These are phyloP conservation scores for Rhizophora apiculata DNA, from an alignment of 345 rosid genomes.

Conservation along the genomic window DNA sequence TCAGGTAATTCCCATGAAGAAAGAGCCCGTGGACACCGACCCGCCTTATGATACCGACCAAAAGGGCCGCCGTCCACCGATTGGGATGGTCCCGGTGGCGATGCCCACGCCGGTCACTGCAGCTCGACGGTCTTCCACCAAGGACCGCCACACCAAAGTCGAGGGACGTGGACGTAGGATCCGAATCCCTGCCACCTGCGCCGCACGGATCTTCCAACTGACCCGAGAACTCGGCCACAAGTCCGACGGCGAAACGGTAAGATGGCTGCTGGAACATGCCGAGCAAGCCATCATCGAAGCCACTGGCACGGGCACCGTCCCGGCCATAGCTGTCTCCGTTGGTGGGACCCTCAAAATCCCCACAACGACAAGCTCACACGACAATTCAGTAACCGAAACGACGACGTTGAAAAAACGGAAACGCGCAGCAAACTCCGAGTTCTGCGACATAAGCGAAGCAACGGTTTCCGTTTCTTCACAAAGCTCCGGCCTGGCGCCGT, in stretches of 20 bases:
- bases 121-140: constrained; percentile 41
- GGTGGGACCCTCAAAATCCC: constrained; percentile 46
- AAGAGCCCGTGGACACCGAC: constrained; percentile 37
- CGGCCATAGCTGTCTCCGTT: constrained; percentile 44
- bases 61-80: constrained; percentile 7
- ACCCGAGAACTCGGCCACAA: constrained; percentile 49
- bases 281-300: constrained; percentile 45
- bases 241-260: constrained; percentile 50
- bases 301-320: constrained; percentile 46
- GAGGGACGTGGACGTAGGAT: constrained; percentile 60
- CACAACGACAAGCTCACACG: constrained; percentile 8
- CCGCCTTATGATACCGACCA: constrained; percentile 22
- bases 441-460: constrained; percentile 26
- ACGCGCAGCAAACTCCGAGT: constrained; percentile 35
- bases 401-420: constrained; percentile 21
- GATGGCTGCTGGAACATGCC: constrained; percentile 52
- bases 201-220: constrained; percentile 46
- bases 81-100: constrained; percentile 23
- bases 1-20: constrained; percentile 34
- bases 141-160: constrained; percentile 57
- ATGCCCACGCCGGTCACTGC: constrained; percentile 13
- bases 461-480: constrained; percentile 24
- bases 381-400: constrained; percentile 9
- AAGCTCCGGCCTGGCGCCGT: constrained; percentile 29
- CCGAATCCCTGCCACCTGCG: constrained; percentile 56